phyloP scores from a whole-genome alignment of 116 monocot genomes.

The Trichopus zeylanicus region DNA sequence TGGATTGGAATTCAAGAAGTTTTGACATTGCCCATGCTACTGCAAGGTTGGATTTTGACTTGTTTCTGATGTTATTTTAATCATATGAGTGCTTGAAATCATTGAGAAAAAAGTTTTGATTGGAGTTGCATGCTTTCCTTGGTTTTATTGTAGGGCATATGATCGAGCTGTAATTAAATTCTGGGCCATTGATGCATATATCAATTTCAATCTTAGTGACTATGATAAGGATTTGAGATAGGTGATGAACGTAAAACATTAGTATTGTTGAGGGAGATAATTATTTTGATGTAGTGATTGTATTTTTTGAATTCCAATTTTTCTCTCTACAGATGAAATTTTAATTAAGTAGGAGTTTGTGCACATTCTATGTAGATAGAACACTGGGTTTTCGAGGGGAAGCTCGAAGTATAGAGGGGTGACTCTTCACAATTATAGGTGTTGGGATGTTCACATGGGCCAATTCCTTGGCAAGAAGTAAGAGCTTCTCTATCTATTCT shows the following conservation, averaged over 20 bases:
- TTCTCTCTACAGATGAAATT: constrained; percentile 35
- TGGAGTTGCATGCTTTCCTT: background rate
- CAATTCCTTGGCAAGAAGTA: constrained; percentile 88
- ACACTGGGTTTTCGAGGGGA: constrained; percentile 85
- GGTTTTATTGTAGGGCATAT: constrained; percentile 45
- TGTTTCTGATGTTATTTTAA: background rate
- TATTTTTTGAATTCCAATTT: background rate
- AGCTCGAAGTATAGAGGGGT: constrained; percentile 79
- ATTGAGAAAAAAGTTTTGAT: background rate
- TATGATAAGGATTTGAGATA: constrained; percentile 78
- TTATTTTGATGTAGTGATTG: background rate
- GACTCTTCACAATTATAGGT: constrained; percentile 77
- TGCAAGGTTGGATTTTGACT: constrained; percentile 28
- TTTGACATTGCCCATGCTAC: constrained; percentile 8
- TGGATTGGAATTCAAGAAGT: too few species aligned
- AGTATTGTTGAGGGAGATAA: background rate
- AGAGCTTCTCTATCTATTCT: constrained; percentile 1
- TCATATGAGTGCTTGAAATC: background rate
- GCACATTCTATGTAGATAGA: constrained; percentile 63
- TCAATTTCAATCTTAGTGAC: constrained; percentile 75
- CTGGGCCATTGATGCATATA: constrained; percentile 72
- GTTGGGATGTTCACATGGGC: constrained; percentile 86
- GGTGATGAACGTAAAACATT: constrained; percentile 22
- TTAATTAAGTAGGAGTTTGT: constrained; percentile 77
- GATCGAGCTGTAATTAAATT: constrained; percentile 79